Conservation (phyloP, 148 eudicot genomes). For the Suaeda aralocaspica region DNA sequence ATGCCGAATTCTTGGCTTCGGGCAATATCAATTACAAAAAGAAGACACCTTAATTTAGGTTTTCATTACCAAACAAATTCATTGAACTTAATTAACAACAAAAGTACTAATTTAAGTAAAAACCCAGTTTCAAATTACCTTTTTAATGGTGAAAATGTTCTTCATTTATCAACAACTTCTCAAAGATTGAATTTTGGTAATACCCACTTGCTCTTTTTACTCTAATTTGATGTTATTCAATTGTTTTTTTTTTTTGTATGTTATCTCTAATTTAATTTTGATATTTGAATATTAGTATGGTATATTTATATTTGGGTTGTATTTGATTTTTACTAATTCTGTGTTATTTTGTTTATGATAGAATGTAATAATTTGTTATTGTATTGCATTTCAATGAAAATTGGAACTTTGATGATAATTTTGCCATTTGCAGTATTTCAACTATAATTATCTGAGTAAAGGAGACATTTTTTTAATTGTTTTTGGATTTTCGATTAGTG, state of each 20-base stretch:
- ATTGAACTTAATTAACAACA: background rate
- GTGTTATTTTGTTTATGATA: background rate
- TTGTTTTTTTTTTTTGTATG: background rate
- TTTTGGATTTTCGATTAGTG: too few relatives aligned
- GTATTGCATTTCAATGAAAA: background rate
- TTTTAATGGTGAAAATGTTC: slow-evolving; percentile 8
- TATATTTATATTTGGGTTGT: background rate
- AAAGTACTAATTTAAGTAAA: background rate
- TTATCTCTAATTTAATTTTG: background rate
- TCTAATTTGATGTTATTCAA: background rate
- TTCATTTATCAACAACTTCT: background rate
- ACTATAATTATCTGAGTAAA: background rate
- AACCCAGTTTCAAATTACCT: slow-evolving; percentile 5
- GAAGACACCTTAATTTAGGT: slow-evolving; percentile 10
- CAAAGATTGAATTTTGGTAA: slow-evolving; percentile 17
- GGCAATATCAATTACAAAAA: slow-evolving; percentile 14
- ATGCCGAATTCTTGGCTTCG: slow-evolving; percentile 29
- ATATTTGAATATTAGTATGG: background rate
- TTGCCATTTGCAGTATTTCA: background rate
- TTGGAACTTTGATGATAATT: background rate
- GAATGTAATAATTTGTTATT: background rate
- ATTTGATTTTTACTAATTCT: background rate
- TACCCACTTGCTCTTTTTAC: background rate
- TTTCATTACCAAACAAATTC: slow-evolving; percentile 9
- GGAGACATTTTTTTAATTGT: background rate